Base-by-base conservation (phyloP, 1,284 basidiomycete genomes). In the Trametes polyzona region DNA sequence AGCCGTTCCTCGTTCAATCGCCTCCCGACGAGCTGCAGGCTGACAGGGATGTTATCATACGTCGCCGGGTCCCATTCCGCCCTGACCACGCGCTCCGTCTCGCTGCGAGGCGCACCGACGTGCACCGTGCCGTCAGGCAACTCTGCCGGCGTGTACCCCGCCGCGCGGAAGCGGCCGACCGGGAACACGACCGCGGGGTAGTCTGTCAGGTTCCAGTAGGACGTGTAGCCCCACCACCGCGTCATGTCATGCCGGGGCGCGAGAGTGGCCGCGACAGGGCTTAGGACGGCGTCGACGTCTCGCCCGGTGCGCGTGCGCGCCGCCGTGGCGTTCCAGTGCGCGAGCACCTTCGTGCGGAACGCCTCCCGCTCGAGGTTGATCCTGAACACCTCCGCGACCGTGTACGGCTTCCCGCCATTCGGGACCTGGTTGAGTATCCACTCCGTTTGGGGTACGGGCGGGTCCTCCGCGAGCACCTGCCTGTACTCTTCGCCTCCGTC, bases 191-290 rank as follows among this genome's bases (percentile, higher is more conserved):
- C 78, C 17, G 75, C 76, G 2, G 83, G 75, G 55, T 79, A 82
- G 68, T 87, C 84, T 58, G 78, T 67, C 52, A 86, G 61, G 64
- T 87, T 87, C 78, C 82, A 84, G 60, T 82, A 78, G 2, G 77
- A 78, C 12, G 77, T 78, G 65, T 84, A 84, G 4, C 76, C 74
- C 80, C 78, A 80, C 77, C 78, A 82, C 32, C 76, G 71, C 21
- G 78, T 78, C 8, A 73, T 77, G 48, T 79, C 78, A 50, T 84
- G 83, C 9, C 76, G 78, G 23, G 81, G 74, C 19, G 83, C 80
- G 2, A 83, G 69, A 21, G 78, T 81, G 1, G 82, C 75, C 21
- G 80, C 77, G n/a, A 77, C 75, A 4, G 85, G 84, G 43, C 74
- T 73, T 17, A 87, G 74, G 50, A 87, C 72, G 3, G 76, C 80